These are phyloP conservation scores for Colletotrichum filicis DNA, from an alignment of 2,329 filamentous ascomycete genomes.

Conservation along the genomic window DNA sequence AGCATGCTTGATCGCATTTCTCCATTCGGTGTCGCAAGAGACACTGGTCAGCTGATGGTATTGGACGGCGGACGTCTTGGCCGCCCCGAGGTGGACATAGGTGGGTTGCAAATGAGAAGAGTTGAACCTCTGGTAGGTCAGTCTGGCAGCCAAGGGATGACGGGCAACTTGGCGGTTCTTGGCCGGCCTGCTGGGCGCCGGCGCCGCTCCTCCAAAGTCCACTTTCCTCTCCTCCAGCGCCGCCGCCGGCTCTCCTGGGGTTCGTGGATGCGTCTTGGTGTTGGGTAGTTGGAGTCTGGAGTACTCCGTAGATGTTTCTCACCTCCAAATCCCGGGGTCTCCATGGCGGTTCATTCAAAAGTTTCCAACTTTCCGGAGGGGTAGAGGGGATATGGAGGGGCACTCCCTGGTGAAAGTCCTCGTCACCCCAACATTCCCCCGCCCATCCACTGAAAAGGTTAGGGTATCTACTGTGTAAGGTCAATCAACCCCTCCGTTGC, in stretches of 20 bases:
- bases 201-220: constrained; percentile 21
- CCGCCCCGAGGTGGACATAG: constrained; percentile 16
- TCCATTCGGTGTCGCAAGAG: not conserved
- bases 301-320: not conserved
- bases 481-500: constrained; percentile 5
- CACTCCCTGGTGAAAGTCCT: not conserved
- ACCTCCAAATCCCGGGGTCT: not conserved
- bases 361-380: not conserved
- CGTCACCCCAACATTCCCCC: constrained; percentile 9
- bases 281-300: not conserved
- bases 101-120: constrained; percentile 14
- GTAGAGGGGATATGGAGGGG: not conserved
- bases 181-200: constrained; percentile 7
- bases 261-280: not conserved
- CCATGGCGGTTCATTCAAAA: not conserved
- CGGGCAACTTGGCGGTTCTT: constrained; percentile 28
- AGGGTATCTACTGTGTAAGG: not conserved
- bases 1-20: constrained; percentile 1
- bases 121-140: not conserved
- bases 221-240: constrained; percentile 30
- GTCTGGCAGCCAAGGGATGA: constrained; percentile 21
- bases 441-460: constrained; percentile 26
- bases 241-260: constrained; percentile 8
- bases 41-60: not conserved
- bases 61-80: constrained; percentile 33